Evolutionary conservation across 805 yeast species (phyloP).

Genomic region (Zygotorulaspora chibaensis): DNA sequence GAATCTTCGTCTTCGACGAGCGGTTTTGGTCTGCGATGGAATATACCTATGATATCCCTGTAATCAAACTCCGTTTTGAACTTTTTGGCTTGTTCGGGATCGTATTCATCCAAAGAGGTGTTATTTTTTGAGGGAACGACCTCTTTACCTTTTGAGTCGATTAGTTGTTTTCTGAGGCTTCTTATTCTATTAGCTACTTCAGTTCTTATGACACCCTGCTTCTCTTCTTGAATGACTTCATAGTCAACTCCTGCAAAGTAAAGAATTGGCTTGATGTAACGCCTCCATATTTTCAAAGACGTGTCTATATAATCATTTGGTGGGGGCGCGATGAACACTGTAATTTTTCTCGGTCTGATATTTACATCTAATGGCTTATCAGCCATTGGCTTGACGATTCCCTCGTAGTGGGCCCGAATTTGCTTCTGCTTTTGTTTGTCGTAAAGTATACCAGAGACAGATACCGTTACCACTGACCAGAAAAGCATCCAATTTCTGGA

Average conservation of each 20-base stretch:
- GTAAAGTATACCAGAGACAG: conserved; percentile 73
- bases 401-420: conserved; percentile 62
- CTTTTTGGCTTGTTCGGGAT: conserved; percentile 21
- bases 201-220: conserved; percentile 86
- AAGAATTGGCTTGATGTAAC: conserved; percentile 79
- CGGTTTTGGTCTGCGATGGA: conserved; percentile 35
- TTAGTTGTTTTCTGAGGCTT: conserved; percentile 50
- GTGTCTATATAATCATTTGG: conserved; percentile 85
- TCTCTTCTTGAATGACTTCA: conserved; percentile 66
- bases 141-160: conserved; percentile 28
- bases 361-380: conserved; percentile 44
- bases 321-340: conserved; percentile 91
- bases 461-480: conserved; percentile 61
- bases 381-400: conserved; percentile 52
- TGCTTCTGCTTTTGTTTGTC: conserved; percentile 72
- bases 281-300: conserved; percentile 66
- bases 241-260: conserved; percentile 82
- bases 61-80: conserved; percentile 35
- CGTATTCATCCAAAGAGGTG: conserved; percentile 10
- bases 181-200: conserved; percentile 81
- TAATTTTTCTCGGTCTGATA: conserved; percentile 65
- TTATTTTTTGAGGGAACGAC: conserved; percentile 16
- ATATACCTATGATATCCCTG: conserved; percentile 56
- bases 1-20: conserved; percentile 45
- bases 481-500: conserved; percentile 92